phyloP scores from a whole-genome alignment of 257 asterid species.

The Nicotiana tabacum region DNA sequence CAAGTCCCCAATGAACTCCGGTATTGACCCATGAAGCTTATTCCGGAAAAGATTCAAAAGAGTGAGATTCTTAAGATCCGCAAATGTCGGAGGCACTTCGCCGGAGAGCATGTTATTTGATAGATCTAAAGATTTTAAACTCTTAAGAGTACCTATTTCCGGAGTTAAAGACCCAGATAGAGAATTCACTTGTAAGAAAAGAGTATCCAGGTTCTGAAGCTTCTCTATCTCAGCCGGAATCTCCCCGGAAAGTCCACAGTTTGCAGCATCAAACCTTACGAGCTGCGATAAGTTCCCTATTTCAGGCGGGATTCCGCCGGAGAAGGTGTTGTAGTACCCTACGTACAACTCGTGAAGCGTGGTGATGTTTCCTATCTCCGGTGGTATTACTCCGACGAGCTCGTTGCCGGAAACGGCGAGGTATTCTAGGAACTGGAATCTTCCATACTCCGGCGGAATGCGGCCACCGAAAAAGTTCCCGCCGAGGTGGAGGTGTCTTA shows the following conservation, averaged over 20 bases:
- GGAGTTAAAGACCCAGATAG: slow-evolving; percentile 59
- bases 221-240: slow-evolving; percentile 70
- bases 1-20: slow-evolving; percentile 74
- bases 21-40: slow-evolving; percentile 83
- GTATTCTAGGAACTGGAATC: slow-evolving; percentile 48
- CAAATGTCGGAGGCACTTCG: slow-evolving; percentile 62
- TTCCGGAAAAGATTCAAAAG: slow-evolving; percentile 81
- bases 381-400: slow-evolving; percentile 60
- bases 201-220: slow-evolving; percentile 70
- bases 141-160: slow-evolving; percentile 66
- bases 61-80: slow-evolving; percentile 63
- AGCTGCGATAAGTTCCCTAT: slow-evolving; percentile 61
- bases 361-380: slow-evolving; percentile 60
- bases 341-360: slow-evolving; percentile 65
- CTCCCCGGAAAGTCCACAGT: slow-evolving; percentile 78
- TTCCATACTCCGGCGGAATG: slow-evolving; percentile 68
- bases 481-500: slow-evolving; percentile 71
- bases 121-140: slow-evolving; percentile 84
- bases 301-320: slow-evolving; percentile 79
- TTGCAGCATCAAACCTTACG: slow-evolving; percentile 68
- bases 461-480: slow-evolving; percentile 68
- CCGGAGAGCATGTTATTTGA: slow-evolving; percentile 75
- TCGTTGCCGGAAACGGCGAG: slow-evolving; percentile 83
- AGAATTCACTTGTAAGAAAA: slow-evolving; percentile 79
- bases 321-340: slow-evolving; percentile 65